phyloP scores from a whole-genome alignment of 2,329 filamentous ascomycete genomes.

The Fusarium sp. region DNA sequence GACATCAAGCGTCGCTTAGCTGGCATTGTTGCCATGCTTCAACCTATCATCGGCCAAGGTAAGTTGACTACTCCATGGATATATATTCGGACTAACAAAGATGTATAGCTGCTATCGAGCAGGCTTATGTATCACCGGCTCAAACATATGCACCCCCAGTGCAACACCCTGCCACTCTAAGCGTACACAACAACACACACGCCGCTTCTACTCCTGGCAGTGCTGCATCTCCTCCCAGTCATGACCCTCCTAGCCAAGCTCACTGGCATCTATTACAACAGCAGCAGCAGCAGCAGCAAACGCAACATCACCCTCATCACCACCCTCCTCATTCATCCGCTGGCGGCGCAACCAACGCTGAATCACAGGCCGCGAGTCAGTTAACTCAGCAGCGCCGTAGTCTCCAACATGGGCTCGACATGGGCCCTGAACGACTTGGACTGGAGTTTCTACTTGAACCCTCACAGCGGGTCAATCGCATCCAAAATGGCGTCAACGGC shows the following conservation, averaged over 20 bases:
- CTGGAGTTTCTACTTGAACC: constrained; percentile 79
- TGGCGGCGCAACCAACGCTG: constrained; percentile 12
- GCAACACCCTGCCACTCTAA: constrained; percentile 35
- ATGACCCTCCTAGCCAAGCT: constrained; percentile 27
- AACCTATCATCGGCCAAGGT: constrained; percentile 63
- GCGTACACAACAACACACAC: constrained; percentile 39
- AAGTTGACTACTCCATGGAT: constrained; percentile 12
- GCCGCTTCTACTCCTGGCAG: constrained; percentile 45
- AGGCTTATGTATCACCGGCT: constrained; percentile 50
- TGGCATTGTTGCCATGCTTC: constrained; percentile 71
- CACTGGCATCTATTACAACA: constrained; percentile 38
- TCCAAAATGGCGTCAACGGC: constrained; percentile 62
- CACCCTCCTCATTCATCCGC: constrained; percentile 14
- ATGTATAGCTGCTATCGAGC: constrained; percentile 44
- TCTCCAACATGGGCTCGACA: constrained; percentile 66
- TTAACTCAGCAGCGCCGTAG: constrained; percentile 63
- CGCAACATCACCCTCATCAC: constrained; percentile 27
- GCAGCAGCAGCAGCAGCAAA: constrained; percentile 14
- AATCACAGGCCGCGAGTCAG: constrained; percentile 38
- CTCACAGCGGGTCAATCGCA: constrained; percentile 64
- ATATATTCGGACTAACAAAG: constrained; percentile 1
- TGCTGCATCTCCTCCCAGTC: constrained; percentile 41
- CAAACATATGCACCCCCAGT: constrained; percentile 45
- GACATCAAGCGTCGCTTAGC: constrained; percentile 78
- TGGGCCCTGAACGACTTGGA: constrained; percentile 74